Percentiles rank a stretch among this genome's conserved stretches.
These are phyloP conservation scores for Pleurotus tuoliensis DNA, from an alignment of 768 basidiomycete species.

Conservation along the genomic window DNA sequence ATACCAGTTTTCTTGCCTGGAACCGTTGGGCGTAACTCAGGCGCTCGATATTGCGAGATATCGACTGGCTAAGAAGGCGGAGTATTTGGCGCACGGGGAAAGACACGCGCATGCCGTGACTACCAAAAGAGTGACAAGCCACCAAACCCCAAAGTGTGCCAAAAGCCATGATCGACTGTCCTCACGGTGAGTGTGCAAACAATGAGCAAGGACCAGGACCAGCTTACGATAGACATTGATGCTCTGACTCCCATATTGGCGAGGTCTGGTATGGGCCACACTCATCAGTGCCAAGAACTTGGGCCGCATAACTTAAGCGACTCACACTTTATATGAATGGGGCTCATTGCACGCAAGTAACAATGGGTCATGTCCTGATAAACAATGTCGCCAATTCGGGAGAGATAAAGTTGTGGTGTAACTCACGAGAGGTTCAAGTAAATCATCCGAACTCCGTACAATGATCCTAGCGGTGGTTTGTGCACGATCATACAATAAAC, in stretches of 20 bases:
- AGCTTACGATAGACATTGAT: constrained; percentile 78
- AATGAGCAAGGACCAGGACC: too few species aligned
- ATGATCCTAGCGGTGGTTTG: constrained; percentile 74
- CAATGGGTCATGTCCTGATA: constrained; percentile 77
- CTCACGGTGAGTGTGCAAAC: too few species aligned
- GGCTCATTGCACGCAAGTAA: constrained; percentile 83
- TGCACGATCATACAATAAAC: constrained; percentile 69
- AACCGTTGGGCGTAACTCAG: constrained; percentile 73
- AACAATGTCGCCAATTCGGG: neutral
- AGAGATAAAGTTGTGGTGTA: neutral
- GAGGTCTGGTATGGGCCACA: constrained; percentile 42
- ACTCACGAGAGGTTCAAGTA: constrained; percentile 61
- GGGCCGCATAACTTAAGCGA: neutral
- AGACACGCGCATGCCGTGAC: constrained; percentile 78
- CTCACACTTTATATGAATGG: constrained; percentile 77
- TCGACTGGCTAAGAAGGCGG: constrained; percentile 71
- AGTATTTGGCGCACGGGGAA: constrained; percentile 84
- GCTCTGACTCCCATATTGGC: constrained; percentile 81
- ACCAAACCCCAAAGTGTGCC: constrained; percentile 79
- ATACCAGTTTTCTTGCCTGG: constrained; percentile 71
- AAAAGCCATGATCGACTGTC: constrained; percentile 74
- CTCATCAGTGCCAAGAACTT: constrained; percentile 8
- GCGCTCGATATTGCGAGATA: constrained; percentile 76
- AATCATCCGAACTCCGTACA: constrained; percentile 55
- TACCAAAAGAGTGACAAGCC: constrained; percentile 73